Base-by-base conservation (phyloP, 352 stramenopile genomes). In the Phytophthora constricta region DNA sequence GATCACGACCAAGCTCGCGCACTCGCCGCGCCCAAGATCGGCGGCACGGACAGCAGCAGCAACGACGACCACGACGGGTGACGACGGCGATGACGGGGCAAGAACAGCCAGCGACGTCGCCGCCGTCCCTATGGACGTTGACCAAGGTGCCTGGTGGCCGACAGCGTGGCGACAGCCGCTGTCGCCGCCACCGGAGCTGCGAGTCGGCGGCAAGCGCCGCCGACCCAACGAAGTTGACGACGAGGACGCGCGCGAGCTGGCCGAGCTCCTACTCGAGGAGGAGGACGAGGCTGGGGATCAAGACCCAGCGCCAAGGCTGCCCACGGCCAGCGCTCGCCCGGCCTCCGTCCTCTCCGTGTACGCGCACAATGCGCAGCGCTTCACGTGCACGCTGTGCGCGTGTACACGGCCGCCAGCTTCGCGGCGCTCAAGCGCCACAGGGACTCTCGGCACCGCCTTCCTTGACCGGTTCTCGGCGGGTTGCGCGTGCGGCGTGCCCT, bases 351-450 rank as follows among this genome's bases (percentile, higher is more conserved):
- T 57, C 28, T 3, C 49, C 49, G 56, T 72, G 50, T 65, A 72
- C 50, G 54, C 57, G 39, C 57, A 65, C 64, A 66, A 57, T 41
- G 64, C 64, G 17, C 28, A 27, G 49, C 51, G 41, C n/a, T 72
- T 72, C 41, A 56, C 58, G 26, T 67, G 57, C 52, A 49, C 52
- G 43, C 22, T 62, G 51, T 68, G 61, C 46, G 53, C 23, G n/a
- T n/a, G 51, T 52, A 67, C 57, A 63, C 50, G 23, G 62, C 62
- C 46, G 37, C 33, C 48, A 58, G 51, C 47, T 55, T 56, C 49
- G 45, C 34, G 1, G 53, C 22, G 17, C 62, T 70, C n/a, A 27
- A 22, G 25, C 53, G 37, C 2, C 68, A 71, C 31, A 25, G 68
- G 0, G 33, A 41, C n/a, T 58, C 58, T 16, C 25, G 34, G 14